Evolutionary conservation across 2,329 filamentous ascomycete genomes (phyloP).

Genomic region (Monilinia polystroma): DNA sequence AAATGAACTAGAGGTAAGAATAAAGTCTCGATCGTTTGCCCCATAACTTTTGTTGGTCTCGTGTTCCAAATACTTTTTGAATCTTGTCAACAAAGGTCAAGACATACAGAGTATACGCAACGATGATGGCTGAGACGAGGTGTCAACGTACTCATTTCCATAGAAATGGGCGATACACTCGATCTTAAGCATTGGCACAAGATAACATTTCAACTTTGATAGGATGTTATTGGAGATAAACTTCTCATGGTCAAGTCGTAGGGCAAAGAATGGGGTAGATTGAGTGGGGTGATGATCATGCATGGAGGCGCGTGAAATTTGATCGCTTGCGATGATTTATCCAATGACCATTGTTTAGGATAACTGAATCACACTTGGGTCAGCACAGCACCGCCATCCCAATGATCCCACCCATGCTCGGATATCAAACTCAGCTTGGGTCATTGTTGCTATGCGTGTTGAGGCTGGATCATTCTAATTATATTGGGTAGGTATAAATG

Average conservation of each 20-base stretch:
- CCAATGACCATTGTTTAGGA: conserved; percentile 13
- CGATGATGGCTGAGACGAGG: conserved; percentile 11
- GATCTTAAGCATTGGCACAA: not conserved
- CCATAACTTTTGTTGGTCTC: conserved; percentile 14
- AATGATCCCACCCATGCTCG: not conserved
- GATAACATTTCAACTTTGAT: not conserved
- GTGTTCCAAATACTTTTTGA: conserved; percentile 3
- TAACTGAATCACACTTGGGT: conserved; percentile 19
- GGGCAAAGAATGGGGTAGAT: conserved; percentile 7
- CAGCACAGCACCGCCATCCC: not conserved
- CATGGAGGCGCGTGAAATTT: conserved; percentile 20
- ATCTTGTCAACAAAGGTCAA: too few species aligned
- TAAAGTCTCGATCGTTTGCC: conserved; percentile 6
- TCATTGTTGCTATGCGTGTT: conserved; percentile 27
- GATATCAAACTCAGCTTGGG: conserved; percentile 21
- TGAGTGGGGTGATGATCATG: conserved; percentile 21
- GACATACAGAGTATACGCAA: conserved; percentile 3
- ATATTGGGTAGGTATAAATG: not conserved
- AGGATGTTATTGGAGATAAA: conserved; percentile 6
- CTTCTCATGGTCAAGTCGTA: not conserved
- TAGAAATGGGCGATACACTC: not conserved
- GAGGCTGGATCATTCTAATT: conserved; percentile 23
- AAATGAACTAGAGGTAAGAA: not conserved
- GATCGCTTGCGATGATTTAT: not conserved
- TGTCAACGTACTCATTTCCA: conserved; percentile 5